Evolutionary conservation across 371 early-diverging fungal species (phyloP), one percentile per base, ranked within the genome.

Genomic region (Mortierella sp.): DNA sequence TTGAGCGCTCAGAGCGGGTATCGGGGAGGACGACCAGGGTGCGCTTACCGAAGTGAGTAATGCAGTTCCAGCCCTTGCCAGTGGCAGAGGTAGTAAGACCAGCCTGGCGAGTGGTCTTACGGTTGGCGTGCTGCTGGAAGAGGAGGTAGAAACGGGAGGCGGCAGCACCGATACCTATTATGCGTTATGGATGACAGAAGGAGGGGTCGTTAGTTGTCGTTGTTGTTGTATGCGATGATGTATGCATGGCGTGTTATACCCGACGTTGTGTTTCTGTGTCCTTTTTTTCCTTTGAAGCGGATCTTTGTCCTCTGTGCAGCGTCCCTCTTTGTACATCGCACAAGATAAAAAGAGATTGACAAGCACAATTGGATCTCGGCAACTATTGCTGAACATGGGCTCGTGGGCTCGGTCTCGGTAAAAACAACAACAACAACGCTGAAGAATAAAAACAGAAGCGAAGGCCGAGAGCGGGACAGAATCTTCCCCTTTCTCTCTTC

Each of bases 81-180:
- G 92, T 89, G 76, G 91, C 89, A 4, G 80, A 75, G 65, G 80
- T 80, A 14, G 7, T 1, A 70, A 91, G 90, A 35, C 92, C 94
- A 75, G 95, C 91, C 71, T 87, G 81, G 16, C 83, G 75, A 18
- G 94, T 93, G 54, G 90, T 83, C 38, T 88, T 80, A 65, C 85
- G 77, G 41, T 92, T 95, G 10, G 95, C 93, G 82, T 97, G 97
- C 6, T 94, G 95, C 88, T 97, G 97, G 90, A 95, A 97, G 71
- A 95, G 86, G 70, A 95, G 93, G 89, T 94, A 96, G 89, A 94
- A 96, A 29, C 94, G 92, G 70, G 91, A 89, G 35, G 96, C 97
- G 70, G 92, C 89, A 54, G 90, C 89, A 71, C 89, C 90, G 79
- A 94, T 90, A 83, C 92, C 80, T 80, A 74, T 16, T 44, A 16